These are phyloP conservation scores for Lepiota venenata DNA, from an alignment of 768 basidiomycete genomes.

Conservation along the genomic window DNA sequence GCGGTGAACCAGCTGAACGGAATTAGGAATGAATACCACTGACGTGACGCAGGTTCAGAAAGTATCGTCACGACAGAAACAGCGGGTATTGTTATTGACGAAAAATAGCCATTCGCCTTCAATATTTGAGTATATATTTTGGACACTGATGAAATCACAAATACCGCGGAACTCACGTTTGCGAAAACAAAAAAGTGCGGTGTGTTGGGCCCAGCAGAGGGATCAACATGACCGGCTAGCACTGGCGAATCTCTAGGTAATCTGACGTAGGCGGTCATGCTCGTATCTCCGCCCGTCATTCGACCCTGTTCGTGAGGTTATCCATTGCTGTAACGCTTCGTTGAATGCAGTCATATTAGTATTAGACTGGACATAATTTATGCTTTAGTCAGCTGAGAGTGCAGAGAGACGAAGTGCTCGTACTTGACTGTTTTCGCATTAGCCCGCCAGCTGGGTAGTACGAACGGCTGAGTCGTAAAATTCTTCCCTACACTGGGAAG, in stretches of 20 bases:
- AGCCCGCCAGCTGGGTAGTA: neutral
- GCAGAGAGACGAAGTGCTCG: neutral
- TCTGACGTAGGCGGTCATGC: constrained; percentile 2
- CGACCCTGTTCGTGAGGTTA: constrained; percentile 10
- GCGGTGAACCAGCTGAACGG: neutral
- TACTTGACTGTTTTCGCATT: neutral
- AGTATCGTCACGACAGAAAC: neutral
- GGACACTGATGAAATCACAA: neutral
- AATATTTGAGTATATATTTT: neutral
- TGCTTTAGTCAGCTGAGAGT: too few relatives aligned
- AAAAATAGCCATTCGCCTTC: neutral
- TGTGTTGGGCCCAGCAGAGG: constrained; percentile 7
- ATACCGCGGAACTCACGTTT: neutral
- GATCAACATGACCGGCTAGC: constrained; percentile 8
- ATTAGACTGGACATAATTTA: neutral
- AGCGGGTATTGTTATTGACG: neutral
- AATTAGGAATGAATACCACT: neutral
- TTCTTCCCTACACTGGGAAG: constrained; percentile 22
- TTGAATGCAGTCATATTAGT: neutral
- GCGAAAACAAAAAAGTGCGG: constrained; percentile 10
- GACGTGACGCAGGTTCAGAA: neutral
- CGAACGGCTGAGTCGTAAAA: constrained; percentile 15
- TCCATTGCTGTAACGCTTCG: constrained; percentile 9
- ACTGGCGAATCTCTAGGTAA: constrained; percentile 6
- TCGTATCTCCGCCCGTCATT: neutral